Conservation (phyloP, 2,329 filamentous ascomycete genomes). For the Fusarium xyrophilum region DNA sequence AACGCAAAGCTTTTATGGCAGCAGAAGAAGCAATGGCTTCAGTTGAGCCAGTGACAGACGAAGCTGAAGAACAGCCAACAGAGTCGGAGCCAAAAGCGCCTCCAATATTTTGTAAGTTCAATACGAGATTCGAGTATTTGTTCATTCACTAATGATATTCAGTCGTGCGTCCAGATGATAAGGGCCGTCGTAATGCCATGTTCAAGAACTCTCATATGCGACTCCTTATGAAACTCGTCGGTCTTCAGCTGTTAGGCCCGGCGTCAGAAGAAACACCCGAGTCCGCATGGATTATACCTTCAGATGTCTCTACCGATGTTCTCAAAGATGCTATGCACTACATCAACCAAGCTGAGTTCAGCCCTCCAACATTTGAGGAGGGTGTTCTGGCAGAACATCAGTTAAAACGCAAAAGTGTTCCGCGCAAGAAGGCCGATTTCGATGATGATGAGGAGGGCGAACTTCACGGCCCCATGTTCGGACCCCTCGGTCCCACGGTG, state of each 20-base stretch:
- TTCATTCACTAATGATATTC: constrained; percentile 41
- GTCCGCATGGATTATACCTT: constrained; percentile 79
- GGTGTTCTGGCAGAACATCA: constrained; percentile 77
- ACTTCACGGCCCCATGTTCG: constrained; percentile 68
- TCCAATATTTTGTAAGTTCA: constrained; percentile 46
- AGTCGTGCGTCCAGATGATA: constrained; percentile 70
- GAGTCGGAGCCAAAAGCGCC: constrained; percentile 42
- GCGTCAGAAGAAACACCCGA: constrained; percentile 73
- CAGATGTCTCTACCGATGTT: constrained; percentile 66
- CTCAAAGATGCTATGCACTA: constrained; percentile 73
- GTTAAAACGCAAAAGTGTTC: constrained; percentile 72
- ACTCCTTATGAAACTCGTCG: constrained; percentile 79
- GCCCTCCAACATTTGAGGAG: constrained; percentile 78
- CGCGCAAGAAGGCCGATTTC: constrained; percentile 65
- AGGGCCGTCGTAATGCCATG: constrained; percentile 73
- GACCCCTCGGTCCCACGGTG: constrained; percentile 69
- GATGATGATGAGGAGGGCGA: constrained; percentile 73
- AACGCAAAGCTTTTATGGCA: constrained; percentile 80
- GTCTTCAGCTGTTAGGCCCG: constrained; percentile 66
- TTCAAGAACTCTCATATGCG: constrained; percentile 90
- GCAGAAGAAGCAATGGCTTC: constrained; percentile 66
- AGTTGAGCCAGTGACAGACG: constrained; percentile 46
- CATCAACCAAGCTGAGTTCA: constrained; percentile 80
- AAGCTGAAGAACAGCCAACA: constrained; percentile 41
- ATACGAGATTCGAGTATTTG: neutral